Base-by-base conservation (phyloP, 2,329 filamentous ascomycete genomes). In the Ceratocystis eucalypticola region DNA sequence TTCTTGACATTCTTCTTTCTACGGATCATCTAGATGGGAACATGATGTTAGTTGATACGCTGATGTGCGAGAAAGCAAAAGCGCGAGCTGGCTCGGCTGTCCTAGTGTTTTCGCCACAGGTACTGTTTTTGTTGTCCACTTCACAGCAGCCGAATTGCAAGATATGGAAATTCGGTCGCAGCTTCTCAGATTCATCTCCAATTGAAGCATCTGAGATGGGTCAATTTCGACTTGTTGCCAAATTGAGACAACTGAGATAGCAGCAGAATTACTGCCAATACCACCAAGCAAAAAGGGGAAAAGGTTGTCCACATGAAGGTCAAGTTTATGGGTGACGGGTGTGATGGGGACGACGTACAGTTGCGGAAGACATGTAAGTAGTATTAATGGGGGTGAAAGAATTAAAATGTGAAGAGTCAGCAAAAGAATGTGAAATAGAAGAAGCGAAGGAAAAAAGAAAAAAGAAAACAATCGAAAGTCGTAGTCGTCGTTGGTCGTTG, bases 1-100 rank as follows among this genome's bases (percentile, higher is more conserved):
- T 96, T 96, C 89, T 96, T 96, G 81, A 99, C 93, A 85, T 99
- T 97, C 89, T 99, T 99, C 93, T 99, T 99, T 80, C 91, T 88
- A 80, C 94, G 92, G 77, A 96, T 92, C 89, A 96, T 94, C 95
- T 90, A 73, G 10, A 59, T 59, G 46, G 44, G 61, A 37, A 30
- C 50, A 71, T 76, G 67, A 76, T 74, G 69, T 65, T 59, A 68
- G 68, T 46, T 7, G 68, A 28, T 37, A 28, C 28, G 28, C 53
- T 53, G 55, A 61, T 30, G 66, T 53, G 48, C 64, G 66, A 61
- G 68, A 65, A 62, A 68, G 65, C 30, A 45, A 25, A 37, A 55
- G 8, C 55, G 63, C 62, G 61, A 62, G 37, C 37, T 41, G 37
- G 37, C 37, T 64, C 64, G 62, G 55, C 63, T 20, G n/a, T 7